Evolutionary conservation across 345 rosid genomes (phyloP).

Genomic region (Populus alba): DNA sequence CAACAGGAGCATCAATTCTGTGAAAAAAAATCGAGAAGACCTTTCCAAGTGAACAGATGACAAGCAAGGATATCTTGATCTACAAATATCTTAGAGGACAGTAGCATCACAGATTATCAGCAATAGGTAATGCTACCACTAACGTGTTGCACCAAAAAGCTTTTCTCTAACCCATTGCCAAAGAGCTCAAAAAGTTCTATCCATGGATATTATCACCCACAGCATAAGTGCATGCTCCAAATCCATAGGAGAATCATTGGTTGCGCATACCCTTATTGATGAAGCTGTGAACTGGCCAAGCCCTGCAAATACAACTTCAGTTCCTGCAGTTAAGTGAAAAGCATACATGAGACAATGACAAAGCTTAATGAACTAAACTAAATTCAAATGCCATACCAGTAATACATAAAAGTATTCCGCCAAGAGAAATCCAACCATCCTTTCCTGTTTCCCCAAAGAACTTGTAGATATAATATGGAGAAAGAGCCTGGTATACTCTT

Average conservation of each 20-base stretch:
- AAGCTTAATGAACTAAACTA: constrained; percentile 5
- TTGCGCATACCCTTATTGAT: constrained; percentile 65
- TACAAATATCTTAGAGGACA: no score
- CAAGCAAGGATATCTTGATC: not conserved
- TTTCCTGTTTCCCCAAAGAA: constrained; percentile 68
- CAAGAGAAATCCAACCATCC: constrained; percentile 86
- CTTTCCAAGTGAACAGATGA: not conserved
- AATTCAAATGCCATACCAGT: constrained; percentile 48
- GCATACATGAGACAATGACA: constrained; percentile 15
- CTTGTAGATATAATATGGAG: constrained; percentile 65
- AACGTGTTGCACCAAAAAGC: not conserved
- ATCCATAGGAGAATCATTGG: not conserved
- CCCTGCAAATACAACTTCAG: constrained; percentile 75
- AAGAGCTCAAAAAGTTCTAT: not conserved
- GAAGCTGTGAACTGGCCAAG: constrained; percentile 74
- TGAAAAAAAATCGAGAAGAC: not conserved
- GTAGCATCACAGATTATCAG: not conserved
- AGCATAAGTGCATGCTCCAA: not conserved
- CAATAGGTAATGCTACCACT: not conserved
- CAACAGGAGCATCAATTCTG: not conserved
- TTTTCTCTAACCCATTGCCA: not conserved
- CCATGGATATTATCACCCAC: not conserved
- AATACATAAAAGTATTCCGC: constrained; percentile 74
- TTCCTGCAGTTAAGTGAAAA: constrained; percentile 57
- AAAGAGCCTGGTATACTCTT: constrained; percentile 65